Base-by-base conservation (phyloP, 2,329 filamentous ascomycete genomes). In the Pseudogymnoascus sp. region DNA sequence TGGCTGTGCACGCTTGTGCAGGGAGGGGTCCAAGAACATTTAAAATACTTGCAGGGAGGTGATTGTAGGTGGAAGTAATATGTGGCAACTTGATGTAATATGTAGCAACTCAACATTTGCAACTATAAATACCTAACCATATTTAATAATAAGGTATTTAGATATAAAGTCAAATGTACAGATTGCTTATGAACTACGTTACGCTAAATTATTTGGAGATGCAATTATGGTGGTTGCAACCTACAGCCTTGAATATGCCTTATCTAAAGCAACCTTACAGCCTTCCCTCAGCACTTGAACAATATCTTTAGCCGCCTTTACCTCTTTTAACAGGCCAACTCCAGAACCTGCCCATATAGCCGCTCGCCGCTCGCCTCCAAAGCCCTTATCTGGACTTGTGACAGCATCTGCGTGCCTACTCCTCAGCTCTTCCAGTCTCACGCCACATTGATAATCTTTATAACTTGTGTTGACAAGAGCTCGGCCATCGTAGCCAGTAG, bases 281-380 rank as follows among this genome's bases (percentile, higher is more conserved):
- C 14, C 35, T 38, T 38, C 35, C 37, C 38, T 59, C 10, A 72
- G 65, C 59, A 81, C 78, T 53, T 72, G 71, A 1, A 84, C 78
- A 68, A 88, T 83, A 7, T 81, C 78, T 10, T 71, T 76, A 3
- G 82, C 84, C 14, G 75, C 70, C 67, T 77, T 76, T 1, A 83
- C 74, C 40, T 78, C 72, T 53, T 73, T 81, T 1, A 87, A 76
- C 65, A 88, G 74, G 0, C 85, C 85, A n/a, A 88, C 80, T 0
- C 79, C 85, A 19, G 81, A 82, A 2, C 86, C 85, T 13, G 83
- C 84, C 77, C 86, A 88, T 7, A 83, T 83, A 4, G 83, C 85
- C 76, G 87, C 75, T 64, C 85, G 77, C 3, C 79, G 82, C 8
- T 79, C 38, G 8, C 67, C 72, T 26, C 82, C 83, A 80, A 82